These are phyloP conservation scores for Phalaenopsis hybrid DNA, from an alignment of 116 monocot genomes.

Conservation along the genomic window DNA sequence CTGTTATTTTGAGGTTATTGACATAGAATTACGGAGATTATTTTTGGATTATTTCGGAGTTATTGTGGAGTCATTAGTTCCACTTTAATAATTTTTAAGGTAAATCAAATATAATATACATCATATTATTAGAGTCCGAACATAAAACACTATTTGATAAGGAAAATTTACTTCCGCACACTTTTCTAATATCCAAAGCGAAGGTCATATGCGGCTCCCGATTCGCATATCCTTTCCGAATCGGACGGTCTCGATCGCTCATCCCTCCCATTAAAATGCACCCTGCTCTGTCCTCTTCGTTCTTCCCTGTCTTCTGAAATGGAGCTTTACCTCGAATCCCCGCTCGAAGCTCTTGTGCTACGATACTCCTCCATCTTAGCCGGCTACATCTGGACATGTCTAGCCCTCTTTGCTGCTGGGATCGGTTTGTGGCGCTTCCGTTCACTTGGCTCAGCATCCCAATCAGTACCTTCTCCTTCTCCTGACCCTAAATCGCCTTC, in stretches of 20 bases:
- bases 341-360: conserved; percentile 18
- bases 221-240: conserved; percentile 20
- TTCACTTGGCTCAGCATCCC: conserved; percentile 1
- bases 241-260: conserved; percentile 21
- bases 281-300: background rate
- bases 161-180: too few species aligned
- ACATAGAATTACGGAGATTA: too few species aligned
- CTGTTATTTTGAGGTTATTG: too few species aligned
- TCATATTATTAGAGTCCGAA: too few species aligned
- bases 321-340: conserved; percentile 7
- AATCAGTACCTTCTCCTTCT: background rate
- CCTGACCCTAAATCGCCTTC: background rate
- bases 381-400: conserved; percentile 11
- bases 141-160: too few species aligned
- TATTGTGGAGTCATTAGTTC: too few species aligned
- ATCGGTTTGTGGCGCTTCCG: conserved; percentile 32
- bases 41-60: too few species aligned
- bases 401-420: conserved; percentile 26
- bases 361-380: conserved; percentile 19
- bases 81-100: too few species aligned
- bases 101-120: too few species aligned
- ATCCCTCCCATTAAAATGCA: conserved; percentile 7
- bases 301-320: background rate
- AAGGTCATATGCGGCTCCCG: background rate
- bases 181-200: background rate